Evolutionary conservation across 1,284 basidiomycete species (phyloP).

Genomic region (Golubevia sp.): DNA sequence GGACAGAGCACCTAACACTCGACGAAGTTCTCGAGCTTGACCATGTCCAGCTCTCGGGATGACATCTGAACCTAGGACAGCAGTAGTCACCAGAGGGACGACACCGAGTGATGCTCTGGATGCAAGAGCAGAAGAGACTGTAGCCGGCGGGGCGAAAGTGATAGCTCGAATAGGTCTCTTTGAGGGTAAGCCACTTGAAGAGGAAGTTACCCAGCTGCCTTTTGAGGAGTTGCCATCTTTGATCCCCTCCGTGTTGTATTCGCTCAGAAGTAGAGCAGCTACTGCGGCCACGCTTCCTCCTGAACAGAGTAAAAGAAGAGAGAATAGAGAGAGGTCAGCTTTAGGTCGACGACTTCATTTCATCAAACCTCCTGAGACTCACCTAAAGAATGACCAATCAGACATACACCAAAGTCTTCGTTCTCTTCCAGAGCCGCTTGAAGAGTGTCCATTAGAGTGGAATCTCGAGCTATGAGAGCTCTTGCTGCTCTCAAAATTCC

Average conservation of each 20-base stretch:
- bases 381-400: conserved; percentile 54
- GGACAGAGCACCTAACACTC: conserved; percentile 50
- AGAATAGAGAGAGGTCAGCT: too few species aligned
- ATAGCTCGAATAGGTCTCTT: conserved; percentile 47
- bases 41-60: conserved; percentile 56
- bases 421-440: conserved; percentile 41
- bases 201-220: conserved; percentile 45
- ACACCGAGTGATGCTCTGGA: conserved; percentile 32
- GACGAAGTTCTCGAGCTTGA: conserved; percentile 52
- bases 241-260: conserved; percentile 32
- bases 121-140: conserved; percentile 43
- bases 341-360: too few species aligned
- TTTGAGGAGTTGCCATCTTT: conserved; percentile 9
- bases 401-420: conserved; percentile 47
- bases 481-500: conserved; percentile 54
- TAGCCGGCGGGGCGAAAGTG: conserved; percentile 55
- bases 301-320: too few species aligned
- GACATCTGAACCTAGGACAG: conserved; percentile 48
- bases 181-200: conserved; percentile 38
- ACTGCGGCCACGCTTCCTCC: conserved; percentile 56
- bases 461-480: conserved; percentile 36
- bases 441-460: conserved; percentile 43
- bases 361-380: too few species aligned
- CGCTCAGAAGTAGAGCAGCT: conserved; percentile 43
- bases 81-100: conserved; percentile 45